A percentile compares a stretch with the other conserved stretches of the same genome.
phyloP scores from a whole-genome alignment of 345 rosid species.

The Mallotus nudiflorus region DNA sequence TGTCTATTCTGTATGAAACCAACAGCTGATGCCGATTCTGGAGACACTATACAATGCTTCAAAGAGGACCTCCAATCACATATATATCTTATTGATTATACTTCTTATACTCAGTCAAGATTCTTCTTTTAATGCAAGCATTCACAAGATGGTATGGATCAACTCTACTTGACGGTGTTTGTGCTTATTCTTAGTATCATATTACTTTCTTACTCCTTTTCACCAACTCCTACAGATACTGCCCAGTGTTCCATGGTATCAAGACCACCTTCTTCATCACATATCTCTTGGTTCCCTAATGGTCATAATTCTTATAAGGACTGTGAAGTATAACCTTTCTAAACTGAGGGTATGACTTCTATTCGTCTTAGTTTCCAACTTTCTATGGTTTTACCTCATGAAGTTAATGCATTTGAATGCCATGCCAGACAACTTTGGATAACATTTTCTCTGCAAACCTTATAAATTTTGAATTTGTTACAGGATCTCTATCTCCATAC shows the following conservation, averaged over 20 bases:
- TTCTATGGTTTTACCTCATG: background rate
- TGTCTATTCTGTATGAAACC: conserved; percentile 25
- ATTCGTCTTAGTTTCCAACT: conserved; percentile 13
- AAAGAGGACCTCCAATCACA: conserved; percentile 88
- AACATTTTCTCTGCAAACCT: background rate
- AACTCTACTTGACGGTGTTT: conserved; percentile 13
- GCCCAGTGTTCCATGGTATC: conserved; percentile 93
- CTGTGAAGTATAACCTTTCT: conserved; percentile 92
- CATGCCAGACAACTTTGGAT: background rate
- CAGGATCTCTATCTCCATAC: conserved; percentile 99
- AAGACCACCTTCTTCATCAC: conserved; percentile 93
- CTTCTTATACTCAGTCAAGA: conserved; percentile 99
- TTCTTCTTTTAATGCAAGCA: conserved; percentile 87
- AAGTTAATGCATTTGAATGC: background rate
- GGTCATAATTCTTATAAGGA: conserved; percentile 91
- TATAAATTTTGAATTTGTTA: conserved; percentile 12
- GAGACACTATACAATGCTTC: conserved; percentile 86
- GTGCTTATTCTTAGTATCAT: conserved; percentile 9
- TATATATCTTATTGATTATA: conserved; percentile 91
- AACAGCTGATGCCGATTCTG: conserved; percentile 93
- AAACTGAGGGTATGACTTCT: conserved; percentile 84
- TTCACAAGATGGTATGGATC: conserved; percentile 83
- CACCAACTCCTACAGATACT: conserved; percentile 44
- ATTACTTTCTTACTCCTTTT: conserved; percentile 15
- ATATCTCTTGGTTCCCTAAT: conserved; percentile 92